Percentiles rank a stretch among this genome's conserved stretches.
Conservation (phyloP, 768 basidiomycete species). For the Sporobolomyces roseus region DNA sequence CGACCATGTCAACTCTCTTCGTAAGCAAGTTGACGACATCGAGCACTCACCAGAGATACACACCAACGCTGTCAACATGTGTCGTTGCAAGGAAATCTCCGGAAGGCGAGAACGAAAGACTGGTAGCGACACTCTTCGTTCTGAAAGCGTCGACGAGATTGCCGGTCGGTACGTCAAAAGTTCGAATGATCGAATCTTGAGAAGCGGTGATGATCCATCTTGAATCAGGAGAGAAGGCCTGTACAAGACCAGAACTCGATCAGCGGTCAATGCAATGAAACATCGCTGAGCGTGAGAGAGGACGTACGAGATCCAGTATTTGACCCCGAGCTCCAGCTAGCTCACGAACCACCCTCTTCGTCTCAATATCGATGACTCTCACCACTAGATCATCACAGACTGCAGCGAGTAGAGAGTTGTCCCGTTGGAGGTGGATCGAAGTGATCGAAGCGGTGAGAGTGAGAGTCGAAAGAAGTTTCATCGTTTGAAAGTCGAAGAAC, state of each 20-base stretch:
- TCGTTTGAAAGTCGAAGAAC: constrained; percentile 96
- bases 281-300: not conserved
- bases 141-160: constrained; percentile 86
- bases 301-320: constrained; percentile 77
- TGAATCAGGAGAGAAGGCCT: constrained; percentile 94
- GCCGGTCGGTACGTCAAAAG: constrained; percentile 92
- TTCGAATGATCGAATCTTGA: constrained; percentile 84
- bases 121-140: constrained; percentile 80
- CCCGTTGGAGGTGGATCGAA: constrained; percentile 72
- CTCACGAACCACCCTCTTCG: constrained; percentile 78
- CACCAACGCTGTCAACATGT: constrained; percentile 88
- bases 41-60: constrained; percentile 76
- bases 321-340: constrained; percentile 74
- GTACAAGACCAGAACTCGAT: constrained; percentile 21
- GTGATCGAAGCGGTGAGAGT: constrained; percentile 65
- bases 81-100: constrained; percentile 93
- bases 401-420: constrained; percentile 75
- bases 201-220: constrained; percentile 87
- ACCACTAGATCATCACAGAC: constrained; percentile 82
- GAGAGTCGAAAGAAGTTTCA: constrained; percentile 65
- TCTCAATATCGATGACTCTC: constrained; percentile 87
- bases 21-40: no score
- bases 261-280: not conserved
- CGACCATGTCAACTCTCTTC: not conserved
- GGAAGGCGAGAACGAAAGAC: constrained; percentile 85